Percentiles rank a stretch among this genome's conserved stretches.
phyloP scores from a whole-genome alignment of 805 yeast species.

The Lipomyces japonicus region DNA sequence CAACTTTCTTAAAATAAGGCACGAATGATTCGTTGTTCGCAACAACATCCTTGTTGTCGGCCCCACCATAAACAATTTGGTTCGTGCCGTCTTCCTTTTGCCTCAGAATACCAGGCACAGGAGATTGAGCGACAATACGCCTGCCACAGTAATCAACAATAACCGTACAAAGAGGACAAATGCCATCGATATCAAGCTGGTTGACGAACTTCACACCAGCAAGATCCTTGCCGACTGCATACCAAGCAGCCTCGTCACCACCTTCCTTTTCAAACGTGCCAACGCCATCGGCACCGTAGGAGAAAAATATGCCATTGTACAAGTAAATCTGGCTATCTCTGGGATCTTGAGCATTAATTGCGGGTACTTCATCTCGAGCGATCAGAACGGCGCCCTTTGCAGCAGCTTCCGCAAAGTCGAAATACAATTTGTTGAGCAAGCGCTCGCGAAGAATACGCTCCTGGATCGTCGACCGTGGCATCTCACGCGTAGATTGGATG shows the following conservation, averaged over 20 bases:
- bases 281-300: constrained; percentile 66
- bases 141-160: constrained; percentile 87
- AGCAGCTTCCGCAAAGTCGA: constrained; percentile 74
- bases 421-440: constrained; percentile 62
- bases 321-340: constrained; percentile 62
- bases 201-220: constrained; percentile 66
- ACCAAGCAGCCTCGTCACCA: constrained; percentile 82
- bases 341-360: constrained; percentile 78
- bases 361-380: constrained; percentile 64
- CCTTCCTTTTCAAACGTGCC: constrained; percentile 66
- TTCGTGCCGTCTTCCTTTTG: constrained; percentile 41
- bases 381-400: constrained; percentile 75
- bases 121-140: constrained; percentile 86
- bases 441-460: constrained; percentile 75
- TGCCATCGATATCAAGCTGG: constrained; percentile 57
- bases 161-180: constrained; percentile 73
- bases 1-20: constrained; percentile 54
- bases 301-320: constrained; percentile 81
- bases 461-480: constrained; percentile 52
- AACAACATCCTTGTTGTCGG: constrained; percentile 55
- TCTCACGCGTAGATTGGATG: constrained; percentile 73
- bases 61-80: constrained; percentile 70
- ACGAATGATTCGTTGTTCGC: constrained; percentile 52
- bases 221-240: constrained; percentile 73
- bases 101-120: constrained; percentile 86